Evolutionary conservation across 208 protist genomes (phyloP).

Genomic region (Porcisia hertigi): DNA sequence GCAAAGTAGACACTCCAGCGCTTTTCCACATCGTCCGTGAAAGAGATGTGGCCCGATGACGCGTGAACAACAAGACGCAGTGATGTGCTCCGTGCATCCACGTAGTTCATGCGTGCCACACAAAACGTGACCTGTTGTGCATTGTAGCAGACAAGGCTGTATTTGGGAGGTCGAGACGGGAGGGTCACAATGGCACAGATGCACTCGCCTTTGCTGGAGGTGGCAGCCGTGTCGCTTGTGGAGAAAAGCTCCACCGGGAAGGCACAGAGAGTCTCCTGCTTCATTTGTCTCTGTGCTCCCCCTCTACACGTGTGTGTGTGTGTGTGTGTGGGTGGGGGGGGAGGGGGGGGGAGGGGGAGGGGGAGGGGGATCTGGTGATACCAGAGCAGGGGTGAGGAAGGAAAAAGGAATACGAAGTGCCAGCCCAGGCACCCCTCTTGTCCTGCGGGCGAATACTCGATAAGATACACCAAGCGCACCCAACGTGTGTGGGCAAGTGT

Average conservation of each 20-base stretch:
- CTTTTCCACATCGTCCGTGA: slow-evolving; percentile 56
- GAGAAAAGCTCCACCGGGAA: slow-evolving; percentile 56
- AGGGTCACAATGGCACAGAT: slow-evolving; percentile 69
- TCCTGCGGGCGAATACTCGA: not conserved
- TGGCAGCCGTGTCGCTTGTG: slow-evolving; percentile 41
- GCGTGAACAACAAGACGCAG: slow-evolving; percentile 52
- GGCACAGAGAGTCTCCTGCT: slow-evolving; percentile 70
- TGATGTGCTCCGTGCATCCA: slow-evolving; percentile 51
- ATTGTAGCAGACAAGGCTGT: slow-evolving; percentile 86
- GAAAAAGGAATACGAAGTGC: not conserved
- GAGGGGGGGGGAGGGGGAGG: not conserved
- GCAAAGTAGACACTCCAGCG: slow-evolving; percentile 64
- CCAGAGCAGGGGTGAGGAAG: no score
- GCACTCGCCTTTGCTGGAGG: slow-evolving; percentile 57
- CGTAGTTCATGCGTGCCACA: slow-evolving; percentile 40
- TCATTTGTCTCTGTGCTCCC: slow-evolving; percentile 27
- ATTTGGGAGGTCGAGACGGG: slow-evolving; percentile 52
- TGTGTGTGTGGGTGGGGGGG: not conserved
- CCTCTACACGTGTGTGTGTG: not conserved
- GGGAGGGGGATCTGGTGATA: not conserved
- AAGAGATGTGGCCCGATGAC: slow-evolving; percentile 59
- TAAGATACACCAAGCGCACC: not conserved
- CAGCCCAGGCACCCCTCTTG: not conserved
- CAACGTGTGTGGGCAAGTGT: not conserved
- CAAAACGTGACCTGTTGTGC: slow-evolving; percentile 64